Evolutionary conservation across 805 yeast species (phyloP).

Genomic region (Monosporozyma solicola): DNA sequence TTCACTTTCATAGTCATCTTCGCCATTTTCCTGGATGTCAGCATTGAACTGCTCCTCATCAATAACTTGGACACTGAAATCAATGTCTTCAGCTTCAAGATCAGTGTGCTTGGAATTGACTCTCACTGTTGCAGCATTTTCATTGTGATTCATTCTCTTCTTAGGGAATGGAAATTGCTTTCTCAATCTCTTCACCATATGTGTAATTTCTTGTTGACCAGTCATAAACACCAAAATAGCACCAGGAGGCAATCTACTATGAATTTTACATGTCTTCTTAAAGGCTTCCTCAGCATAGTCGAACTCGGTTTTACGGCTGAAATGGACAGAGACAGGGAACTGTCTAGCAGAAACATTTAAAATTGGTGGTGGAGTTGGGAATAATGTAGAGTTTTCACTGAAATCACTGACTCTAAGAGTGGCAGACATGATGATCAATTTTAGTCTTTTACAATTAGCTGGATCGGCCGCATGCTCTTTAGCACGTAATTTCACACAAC

Average conservation of each 20-base stretch:
- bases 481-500: slow-evolving; percentile 68
- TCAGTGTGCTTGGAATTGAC: slow-evolving; percentile 53
- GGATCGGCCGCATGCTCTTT: slow-evolving; percentile 44
- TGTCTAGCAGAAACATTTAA: slow-evolving; percentile 88
- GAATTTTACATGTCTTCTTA: slow-evolving; percentile 79
- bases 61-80: slow-evolving; percentile 44
- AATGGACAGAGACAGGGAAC: slow-evolving; percentile 86
- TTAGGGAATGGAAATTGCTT: slow-evolving; percentile 52
- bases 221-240: slow-evolving; percentile 88
- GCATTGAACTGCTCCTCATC: slow-evolving; percentile 30
- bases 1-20: slow-evolving; percentile 36
- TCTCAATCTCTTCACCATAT: slow-evolving; percentile 60
- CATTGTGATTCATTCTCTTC: slow-evolving; percentile 20
- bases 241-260: slow-evolving; percentile 80
- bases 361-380: slow-evolving; percentile 72
- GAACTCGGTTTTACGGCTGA: slow-evolving; percentile 66
- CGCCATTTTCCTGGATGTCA: slow-evolving; percentile 29
- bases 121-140: slow-evolving; percentile 36
- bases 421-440: slow-evolving; percentile 92
- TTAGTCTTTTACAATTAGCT: slow-evolving; percentile 47
- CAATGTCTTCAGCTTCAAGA: slow-evolving; percentile 83
- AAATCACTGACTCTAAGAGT: slow-evolving; percentile 90
- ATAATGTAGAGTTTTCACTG: slow-evolving; percentile 67
- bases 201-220: slow-evolving; percentile 86
- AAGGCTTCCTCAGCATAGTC: slow-evolving; percentile 84